A percentile compares a stretch with the other conserved stretches of the same genome.
These are phyloP conservation scores for Trichosporon inkin DNA, from an alignment of 1,284 basidiomycete genomes.

Conservation along the genomic window DNA sequence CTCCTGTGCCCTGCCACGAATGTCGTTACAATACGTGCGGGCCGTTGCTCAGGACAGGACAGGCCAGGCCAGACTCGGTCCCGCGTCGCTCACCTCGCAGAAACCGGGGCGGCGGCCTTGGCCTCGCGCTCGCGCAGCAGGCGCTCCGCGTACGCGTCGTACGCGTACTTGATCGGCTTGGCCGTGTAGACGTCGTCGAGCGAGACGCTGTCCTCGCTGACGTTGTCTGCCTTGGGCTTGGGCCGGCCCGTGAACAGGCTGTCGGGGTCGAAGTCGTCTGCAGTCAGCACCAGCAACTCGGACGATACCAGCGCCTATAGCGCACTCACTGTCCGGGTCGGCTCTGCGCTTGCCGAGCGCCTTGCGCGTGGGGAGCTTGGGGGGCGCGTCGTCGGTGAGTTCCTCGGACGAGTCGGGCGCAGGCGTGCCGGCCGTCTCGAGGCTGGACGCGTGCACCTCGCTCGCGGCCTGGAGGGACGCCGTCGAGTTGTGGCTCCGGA, in stretches of 20 bases:
- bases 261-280: constrained; percentile 43
- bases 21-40: no score
- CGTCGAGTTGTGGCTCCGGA: constrained; percentile 18
- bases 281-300: neutral
- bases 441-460: neutral
- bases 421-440: constrained; percentile 1
- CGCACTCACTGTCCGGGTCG: constrained; percentile 39
- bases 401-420: constrained; percentile 11
- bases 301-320: neutral
- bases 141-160: constrained; percentile 49
- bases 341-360: constrained; percentile 48
- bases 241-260: constrained; percentile 36
- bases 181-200: constrained; percentile 33
- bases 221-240: constrained; percentile 16
- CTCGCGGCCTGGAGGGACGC: neutral
- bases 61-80: no score
- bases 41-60: no score
- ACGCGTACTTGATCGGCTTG: constrained; percentile 45
- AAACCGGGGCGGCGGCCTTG: constrained; percentile 1
- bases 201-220: constrained; percentile 32
- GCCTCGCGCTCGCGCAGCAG: constrained; percentile 16
- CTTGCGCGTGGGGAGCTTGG: constrained; percentile 42
- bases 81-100: neutral
- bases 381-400: constrained; percentile 27
- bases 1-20: no score